Conservation (phyloP, 2,329 filamentous ascomycete genomes). For the Pseudocercospora musae region DNA sequence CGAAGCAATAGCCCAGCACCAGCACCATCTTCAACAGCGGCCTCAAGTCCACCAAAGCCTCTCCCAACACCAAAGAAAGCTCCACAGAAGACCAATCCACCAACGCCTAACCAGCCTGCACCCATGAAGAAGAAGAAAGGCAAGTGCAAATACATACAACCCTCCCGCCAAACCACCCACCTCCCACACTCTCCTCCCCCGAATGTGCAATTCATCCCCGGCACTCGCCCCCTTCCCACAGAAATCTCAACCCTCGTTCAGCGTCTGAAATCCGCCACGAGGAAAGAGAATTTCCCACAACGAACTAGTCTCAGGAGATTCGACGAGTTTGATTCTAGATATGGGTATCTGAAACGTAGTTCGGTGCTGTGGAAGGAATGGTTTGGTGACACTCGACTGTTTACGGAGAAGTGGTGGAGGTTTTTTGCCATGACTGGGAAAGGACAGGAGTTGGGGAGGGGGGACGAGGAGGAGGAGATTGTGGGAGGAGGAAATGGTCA, state of each 20-base stretch:
- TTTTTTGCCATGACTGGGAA: conserved; percentile 6
- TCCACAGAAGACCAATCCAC: neutral
- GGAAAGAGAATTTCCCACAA: neutral
- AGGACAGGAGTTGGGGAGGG: neutral
- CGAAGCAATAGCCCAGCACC: neutral
- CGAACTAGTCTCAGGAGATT: neutral
- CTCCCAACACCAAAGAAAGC: neutral
- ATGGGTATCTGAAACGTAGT: neutral
- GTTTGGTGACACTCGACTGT: conserved; percentile 16
- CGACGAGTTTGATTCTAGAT: neutral
- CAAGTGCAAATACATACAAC: no score
- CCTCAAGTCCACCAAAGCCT: neutral
- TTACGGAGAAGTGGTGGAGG: conserved; percentile 12
- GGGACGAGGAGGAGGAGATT: neutral
- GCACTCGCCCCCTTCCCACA: neutral
- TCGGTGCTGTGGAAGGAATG: neutral
- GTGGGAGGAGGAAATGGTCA: no score
- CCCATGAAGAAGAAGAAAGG: neutral
- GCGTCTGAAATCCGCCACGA: neutral
- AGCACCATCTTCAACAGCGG: neutral
- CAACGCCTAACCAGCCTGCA: neutral
- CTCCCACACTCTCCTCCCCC: neutral
- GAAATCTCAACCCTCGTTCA: neutral
- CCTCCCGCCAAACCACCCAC: neutral
- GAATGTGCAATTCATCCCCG: neutral